Percentiles rank a stretch among this genome's conserved stretches.
Evolutionary conservation across 352 stramenopile genomes (phyloP).

Genomic region (Globisporangium megalacanthum): DNA sequence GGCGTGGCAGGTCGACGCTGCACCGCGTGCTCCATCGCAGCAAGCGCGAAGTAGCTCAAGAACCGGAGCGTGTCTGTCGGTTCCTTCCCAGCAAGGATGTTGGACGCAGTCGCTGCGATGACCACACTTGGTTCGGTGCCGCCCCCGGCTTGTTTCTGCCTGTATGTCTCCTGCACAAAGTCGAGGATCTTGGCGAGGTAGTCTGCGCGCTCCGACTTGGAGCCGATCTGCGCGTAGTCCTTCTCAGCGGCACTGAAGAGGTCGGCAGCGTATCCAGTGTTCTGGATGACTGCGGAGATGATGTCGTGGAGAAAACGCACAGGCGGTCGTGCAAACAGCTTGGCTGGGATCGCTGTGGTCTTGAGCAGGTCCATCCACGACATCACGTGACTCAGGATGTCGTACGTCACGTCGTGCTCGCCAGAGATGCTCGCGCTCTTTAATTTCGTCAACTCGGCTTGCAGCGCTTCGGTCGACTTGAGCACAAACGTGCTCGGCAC

Average conservation of each 20-base stretch:
- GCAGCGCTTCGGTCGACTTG: conserved; percentile 25
- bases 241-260: conserved; percentile 42
- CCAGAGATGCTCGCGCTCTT: conserved; percentile 41
- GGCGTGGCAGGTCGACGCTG: conserved; percentile 14
- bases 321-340: conserved; percentile 69
- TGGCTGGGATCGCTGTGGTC: conserved; percentile 50
- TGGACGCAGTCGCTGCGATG: conserved; percentile 64
- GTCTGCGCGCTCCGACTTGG: conserved; percentile 70
- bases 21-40: conserved; percentile 49
- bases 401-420: conserved; percentile 59
- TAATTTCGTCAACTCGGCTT: conserved; percentile 27
- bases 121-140: conserved; percentile 21
- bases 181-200: conserved; percentile 74
- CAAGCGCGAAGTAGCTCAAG: conserved; percentile 54
- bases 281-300: conserved; percentile 61
- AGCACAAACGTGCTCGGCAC: conserved; percentile 33
- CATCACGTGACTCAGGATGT: conserved; percentile 58
- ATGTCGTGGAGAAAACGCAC: conserved; percentile 81
- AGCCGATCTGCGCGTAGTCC: conserved; percentile 58
- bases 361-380: conserved; percentile 79
- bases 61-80: conserved; percentile 72
- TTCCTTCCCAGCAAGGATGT: conserved; percentile 78
- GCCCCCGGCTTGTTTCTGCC: conserved; percentile 16
- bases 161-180: conserved; percentile 60
- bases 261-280: conserved; percentile 51